Evolutionary conservation across 139 green algal species (phyloP), one percentile per base, ranked within the genome.

Genomic region (Pseudopediastrum boryanum): DNA sequence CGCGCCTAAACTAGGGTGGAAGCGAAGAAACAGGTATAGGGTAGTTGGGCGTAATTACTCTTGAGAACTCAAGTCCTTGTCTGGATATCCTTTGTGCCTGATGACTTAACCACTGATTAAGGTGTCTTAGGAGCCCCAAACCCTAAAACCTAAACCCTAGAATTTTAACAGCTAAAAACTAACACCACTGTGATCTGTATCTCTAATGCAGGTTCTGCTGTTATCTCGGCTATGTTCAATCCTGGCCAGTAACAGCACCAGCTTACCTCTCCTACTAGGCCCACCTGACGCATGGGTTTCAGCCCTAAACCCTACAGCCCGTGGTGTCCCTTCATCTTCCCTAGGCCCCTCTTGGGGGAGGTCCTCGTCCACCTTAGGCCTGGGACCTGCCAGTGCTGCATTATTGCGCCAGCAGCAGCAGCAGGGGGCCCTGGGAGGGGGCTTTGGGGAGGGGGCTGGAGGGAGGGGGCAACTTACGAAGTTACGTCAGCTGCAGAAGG

Each of bases 171-270:
- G n/a, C n/a, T n/a, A n/a, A n/a, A n/a, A n/a, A n/a, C n/a, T n/a
- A n/a, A n/a, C n/a, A n/a, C n/a, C n/a, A n/a, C n/a, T n/a, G n/a
- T n/a, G n/a, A n/a, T n/a, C n/a, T n/a, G n/a, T n/a, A n/a, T n/a
- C n/a, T 44, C 68, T 76, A 0, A 76, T 92, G 71, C 79, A 89
- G 71, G 83, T 90, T 25, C 79, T 97, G 48, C 63, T 95, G 27
- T 23, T 95, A 4, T 89, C 83, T 16, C 75, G 83, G 21, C 78
- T 90, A 41, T 84, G 80, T 46, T 74, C 71, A 3, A 83, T 72
- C 7, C 59, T 90, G 2, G 74, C 33, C 38, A 61, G 39, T 7
- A 68, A 84, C 52, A 83, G 67, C 43, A 16, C 36, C 13, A 64
- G 71, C 35, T 65, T 91, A 52, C 79, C 62, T 3, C 39, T 85